Percentiles rank a stretch among this genome's conserved stretches.
phyloP scores from a whole-genome alignment of 1,284 basidiomycete genomes.

The Sporisorium iseilematis-ciliati region DNA sequence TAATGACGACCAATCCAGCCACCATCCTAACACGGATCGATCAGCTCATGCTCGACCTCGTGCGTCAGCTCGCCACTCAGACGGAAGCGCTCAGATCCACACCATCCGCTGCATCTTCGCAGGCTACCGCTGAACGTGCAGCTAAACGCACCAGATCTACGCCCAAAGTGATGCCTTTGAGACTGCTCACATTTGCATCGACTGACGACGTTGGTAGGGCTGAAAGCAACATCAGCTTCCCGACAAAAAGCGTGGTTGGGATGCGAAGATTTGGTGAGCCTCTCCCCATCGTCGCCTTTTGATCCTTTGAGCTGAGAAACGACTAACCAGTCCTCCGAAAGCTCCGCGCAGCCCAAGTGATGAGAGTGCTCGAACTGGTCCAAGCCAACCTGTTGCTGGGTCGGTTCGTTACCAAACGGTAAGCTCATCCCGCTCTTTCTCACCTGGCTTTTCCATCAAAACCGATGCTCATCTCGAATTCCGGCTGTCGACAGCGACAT shows the following conservation, averaged over 20 bases:
- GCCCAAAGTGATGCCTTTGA: background rate
- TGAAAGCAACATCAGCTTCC: conserved; percentile 13
- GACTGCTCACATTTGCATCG: background rate
- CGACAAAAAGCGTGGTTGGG: conserved; percentile 12
- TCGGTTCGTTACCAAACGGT: conserved; percentile 51
- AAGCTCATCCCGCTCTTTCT: conserved; percentile 6
- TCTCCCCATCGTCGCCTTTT: background rate
- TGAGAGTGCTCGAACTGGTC: conserved; percentile 45
- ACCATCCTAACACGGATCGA: conserved; percentile 26
- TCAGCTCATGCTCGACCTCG: conserved; percentile 16
- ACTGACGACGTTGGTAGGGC: background rate
- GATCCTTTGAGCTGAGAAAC: background rate
- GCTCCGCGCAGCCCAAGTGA: conserved; percentile 27
- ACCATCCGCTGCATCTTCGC: background rate
- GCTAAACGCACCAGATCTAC: conserved; percentile 2
- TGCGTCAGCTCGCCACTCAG: conserved; percentile 17
- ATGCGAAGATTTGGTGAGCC: conserved; percentile 29
- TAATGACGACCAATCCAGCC: background rate
- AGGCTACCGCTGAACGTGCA: background rate
- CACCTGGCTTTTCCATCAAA: background rate
- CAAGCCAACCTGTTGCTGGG: conserved; percentile 30
- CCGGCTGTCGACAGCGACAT: conserved; percentile 36
- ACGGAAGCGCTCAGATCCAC: background rate
- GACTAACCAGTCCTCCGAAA: no score
- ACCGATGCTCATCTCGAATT: background rate